phyloP scores from a whole-genome alignment of 768 basidiomycete species.

The Boletus subcaerulescens region DNA sequence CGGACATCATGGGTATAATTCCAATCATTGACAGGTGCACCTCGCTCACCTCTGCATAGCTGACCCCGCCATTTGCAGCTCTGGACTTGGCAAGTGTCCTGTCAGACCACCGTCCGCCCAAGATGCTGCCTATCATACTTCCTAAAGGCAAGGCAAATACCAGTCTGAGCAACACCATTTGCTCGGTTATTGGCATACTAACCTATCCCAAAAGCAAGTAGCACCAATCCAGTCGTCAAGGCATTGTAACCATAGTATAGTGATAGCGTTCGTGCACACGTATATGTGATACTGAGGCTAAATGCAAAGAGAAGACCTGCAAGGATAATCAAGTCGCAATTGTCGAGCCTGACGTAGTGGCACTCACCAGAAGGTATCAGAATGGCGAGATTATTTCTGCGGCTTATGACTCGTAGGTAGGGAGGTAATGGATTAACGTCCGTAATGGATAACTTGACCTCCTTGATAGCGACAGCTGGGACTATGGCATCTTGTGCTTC shows the following conservation, averaged over 20 bases:
- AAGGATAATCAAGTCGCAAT: background rate
- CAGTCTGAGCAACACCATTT: background rate
- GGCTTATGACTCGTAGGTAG: slow-evolving; percentile 53
- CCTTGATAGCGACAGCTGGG: slow-evolving; percentile 4
- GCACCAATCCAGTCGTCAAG: slow-evolving; percentile 73
- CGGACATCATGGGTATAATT: background rate
- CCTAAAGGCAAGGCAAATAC: slow-evolving; percentile 28
- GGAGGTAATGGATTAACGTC: slow-evolving; percentile 77
- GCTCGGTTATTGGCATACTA: slow-evolving; percentile 6
- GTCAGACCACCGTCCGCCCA: slow-evolving; percentile 64
- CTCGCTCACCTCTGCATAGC: slow-evolving; percentile 60
- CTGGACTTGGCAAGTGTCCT: slow-evolving; percentile 44
- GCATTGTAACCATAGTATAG: slow-evolving; percentile 65
- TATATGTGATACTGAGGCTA: slow-evolving; percentile 69
- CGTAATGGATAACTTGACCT: slow-evolving; percentile 54
- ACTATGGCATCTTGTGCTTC: slow-evolving; percentile 15
- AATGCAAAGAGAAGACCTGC: slow-evolving; percentile 70
- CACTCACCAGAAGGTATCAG: slow-evolving; percentile 38
- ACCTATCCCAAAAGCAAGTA: slow-evolving; percentile 75
- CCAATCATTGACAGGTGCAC: too few relatives aligned
- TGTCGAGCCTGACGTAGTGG: background rate
- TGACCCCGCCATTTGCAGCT: slow-evolving; percentile 44
- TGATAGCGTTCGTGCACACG: slow-evolving; percentile 68
- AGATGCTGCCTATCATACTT: slow-evolving; percentile 51
- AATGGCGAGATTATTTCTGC: slow-evolving; percentile 65